These are phyloP conservation scores for Crucihimalaya himalaica DNA, from an alignment of 345 rosid species.

Conservation along the genomic window DNA sequence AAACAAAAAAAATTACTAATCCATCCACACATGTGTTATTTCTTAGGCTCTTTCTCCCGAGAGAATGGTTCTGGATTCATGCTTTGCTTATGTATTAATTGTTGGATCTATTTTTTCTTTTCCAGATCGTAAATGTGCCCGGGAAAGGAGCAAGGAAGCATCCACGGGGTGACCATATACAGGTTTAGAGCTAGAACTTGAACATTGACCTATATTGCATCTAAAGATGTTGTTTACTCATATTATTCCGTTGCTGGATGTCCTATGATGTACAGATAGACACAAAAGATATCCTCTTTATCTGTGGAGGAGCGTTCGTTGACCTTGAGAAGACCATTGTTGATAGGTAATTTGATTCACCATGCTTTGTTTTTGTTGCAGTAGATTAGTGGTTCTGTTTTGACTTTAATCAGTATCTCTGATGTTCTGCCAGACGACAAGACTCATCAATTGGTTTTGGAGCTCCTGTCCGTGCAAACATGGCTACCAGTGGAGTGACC, in stretches of 20 bases:
- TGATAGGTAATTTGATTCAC: slow-evolving; percentile 66
- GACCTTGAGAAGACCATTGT: slow-evolving; percentile 94
- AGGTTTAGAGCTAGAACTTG: slow-evolving; percentile 50
- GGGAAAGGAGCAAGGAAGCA: slow-evolving; percentile 99
- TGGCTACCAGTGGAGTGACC: slow-evolving; percentile 73
- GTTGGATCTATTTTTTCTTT: slow-evolving; percentile 25
- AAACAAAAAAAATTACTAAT: not conserved
- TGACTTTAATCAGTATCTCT: slow-evolving; percentile 22
- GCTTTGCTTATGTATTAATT: slow-evolving; percentile 18
- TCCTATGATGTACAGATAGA: slow-evolving; percentile 60
- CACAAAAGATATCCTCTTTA: slow-evolving; percentile 92
- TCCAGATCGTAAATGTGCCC: slow-evolving; percentile 91
- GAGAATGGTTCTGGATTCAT: not conserved
- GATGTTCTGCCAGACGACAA: slow-evolving; percentile 63
- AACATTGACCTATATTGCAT: not conserved
- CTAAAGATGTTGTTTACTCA: slow-evolving; percentile 1
- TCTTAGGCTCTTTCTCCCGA: not conserved
- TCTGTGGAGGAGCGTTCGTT: slow-evolving; percentile 96
- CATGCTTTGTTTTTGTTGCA: slow-evolving; percentile 7
- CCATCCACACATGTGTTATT: not conserved
- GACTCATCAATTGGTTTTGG: slow-evolving; percentile 98
- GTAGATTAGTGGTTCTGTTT: slow-evolving; percentile 5
- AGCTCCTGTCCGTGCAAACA: slow-evolving; percentile 95
- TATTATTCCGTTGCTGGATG: slow-evolving; percentile 14
- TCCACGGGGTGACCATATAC: slow-evolving; percentile 94